Conservation (phyloP, 108 stramenopile genomes). For the Schizochytrium sp. region DNA sequence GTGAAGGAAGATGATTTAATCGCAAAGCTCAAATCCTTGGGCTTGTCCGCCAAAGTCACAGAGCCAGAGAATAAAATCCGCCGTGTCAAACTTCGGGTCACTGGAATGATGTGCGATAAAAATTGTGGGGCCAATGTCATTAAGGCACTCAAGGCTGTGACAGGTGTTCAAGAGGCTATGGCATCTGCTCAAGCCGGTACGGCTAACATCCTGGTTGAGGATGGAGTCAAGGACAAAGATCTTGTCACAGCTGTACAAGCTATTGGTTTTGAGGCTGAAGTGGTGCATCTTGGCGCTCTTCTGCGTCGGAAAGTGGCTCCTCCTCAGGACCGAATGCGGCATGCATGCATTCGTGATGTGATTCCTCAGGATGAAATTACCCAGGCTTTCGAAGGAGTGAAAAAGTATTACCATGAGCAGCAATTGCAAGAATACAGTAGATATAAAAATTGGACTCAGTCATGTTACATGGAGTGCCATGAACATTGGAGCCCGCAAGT, state of each 20-base stretch:
- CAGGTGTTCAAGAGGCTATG: slow-evolving; percentile 63
- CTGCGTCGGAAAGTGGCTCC: slow-evolving; percentile 61
- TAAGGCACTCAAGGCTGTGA: slow-evolving; percentile 57
- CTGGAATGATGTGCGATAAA: slow-evolving; percentile 73
- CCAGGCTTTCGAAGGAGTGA: slow-evolving; percentile 50
- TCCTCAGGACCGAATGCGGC: slow-evolving; percentile 57
- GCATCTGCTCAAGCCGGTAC: slow-evolving; percentile 61
- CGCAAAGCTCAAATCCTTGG: background rate
- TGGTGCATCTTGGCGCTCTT: slow-evolving; percentile 18
- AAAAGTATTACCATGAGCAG: slow-evolving; percentile 46
- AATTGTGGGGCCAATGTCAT: slow-evolving; percentile 67
- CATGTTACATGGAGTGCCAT: slow-evolving; percentile 67
- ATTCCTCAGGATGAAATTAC: slow-evolving; percentile 60
- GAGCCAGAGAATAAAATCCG: slow-evolving; percentile 6
- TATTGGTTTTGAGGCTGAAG: slow-evolving; percentile 30
- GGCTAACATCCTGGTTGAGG: slow-evolving; percentile 62
- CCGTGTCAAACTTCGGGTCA: slow-evolving; percentile 46
- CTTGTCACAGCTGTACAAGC: slow-evolving; percentile 60
- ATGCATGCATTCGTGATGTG: slow-evolving; percentile 59
- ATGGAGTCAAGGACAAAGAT: background rate
- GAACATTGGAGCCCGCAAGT: slow-evolving; percentile 67
- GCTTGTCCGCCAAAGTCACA: background rate
- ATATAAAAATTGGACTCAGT: slow-evolving; percentile 63
- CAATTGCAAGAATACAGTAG: slow-evolving; percentile 57
- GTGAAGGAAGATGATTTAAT: background rate